These are phyloP conservation scores for Nannochloris sp. DNA, from an alignment of 139 green algal species.

Conservation along the genomic window DNA sequence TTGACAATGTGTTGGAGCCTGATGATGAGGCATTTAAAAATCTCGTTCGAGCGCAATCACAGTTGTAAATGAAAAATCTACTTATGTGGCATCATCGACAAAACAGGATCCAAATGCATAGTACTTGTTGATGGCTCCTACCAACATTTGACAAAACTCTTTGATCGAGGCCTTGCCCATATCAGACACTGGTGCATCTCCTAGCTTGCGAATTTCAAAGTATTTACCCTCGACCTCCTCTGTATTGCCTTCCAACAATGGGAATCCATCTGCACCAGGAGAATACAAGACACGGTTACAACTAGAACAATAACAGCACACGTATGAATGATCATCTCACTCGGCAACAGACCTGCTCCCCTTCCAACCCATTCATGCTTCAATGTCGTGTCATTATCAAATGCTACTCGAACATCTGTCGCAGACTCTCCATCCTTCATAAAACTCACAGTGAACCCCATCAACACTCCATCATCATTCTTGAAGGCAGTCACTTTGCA, in stretches of 20 bases:
- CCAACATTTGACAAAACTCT: conserved; percentile 57
- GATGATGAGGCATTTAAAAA: conserved; percentile 22
- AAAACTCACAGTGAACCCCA: conserved; percentile 60
- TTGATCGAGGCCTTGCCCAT: conserved; percentile 43
- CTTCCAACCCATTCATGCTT: conserved; percentile 71
- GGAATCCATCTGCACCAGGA: conserved; percentile 53
- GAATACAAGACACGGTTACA: neutral
- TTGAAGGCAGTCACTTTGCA: conserved; percentile 20
- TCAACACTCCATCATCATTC: conserved; percentile 23
- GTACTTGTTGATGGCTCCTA: conserved; percentile 68
- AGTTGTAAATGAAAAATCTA: conserved; percentile 4
- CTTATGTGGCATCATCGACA: conserved; percentile 51
- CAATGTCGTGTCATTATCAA: conserved; percentile 46
- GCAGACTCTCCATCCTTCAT: conserved; percentile 53
- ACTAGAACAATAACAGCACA: neutral
- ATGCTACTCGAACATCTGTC: conserved; percentile 53
- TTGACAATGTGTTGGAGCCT: conserved; percentile 74
- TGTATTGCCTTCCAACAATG: conserved; percentile 53
- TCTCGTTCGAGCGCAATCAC: conserved; percentile 16
- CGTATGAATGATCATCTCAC: neutral
- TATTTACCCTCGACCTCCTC: conserved; percentile 59
- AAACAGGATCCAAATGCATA: conserved; percentile 82
- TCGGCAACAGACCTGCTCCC: conserved; percentile 33
- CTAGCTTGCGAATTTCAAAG: conserved; percentile 54
- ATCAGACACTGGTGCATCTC: conserved; percentile 49